Conservation (phyloP, 2,329 filamentous ascomycete genomes). For the Colletotrichum phormii region DNA sequence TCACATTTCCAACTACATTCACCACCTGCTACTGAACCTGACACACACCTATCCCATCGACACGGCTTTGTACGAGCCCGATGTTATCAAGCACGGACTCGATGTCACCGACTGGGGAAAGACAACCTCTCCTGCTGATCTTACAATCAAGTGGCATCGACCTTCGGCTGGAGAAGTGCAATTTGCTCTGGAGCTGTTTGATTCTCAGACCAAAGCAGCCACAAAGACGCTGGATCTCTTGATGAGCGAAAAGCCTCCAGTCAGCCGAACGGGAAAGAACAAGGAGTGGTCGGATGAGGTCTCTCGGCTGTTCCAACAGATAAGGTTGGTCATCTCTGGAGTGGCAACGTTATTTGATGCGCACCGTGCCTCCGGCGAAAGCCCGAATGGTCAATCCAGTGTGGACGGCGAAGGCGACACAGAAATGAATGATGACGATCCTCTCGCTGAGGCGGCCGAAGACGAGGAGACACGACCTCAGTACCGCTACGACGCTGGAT, state of each 20-base stretch:
- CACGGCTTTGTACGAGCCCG: conserved; percentile 87
- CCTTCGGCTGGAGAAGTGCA: conserved; percentile 83
- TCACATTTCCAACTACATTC: conserved; percentile 96
- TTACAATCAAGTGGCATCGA: conserved; percentile 92
- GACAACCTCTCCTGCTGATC: conserved; percentile 76
- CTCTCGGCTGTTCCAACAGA: conserved; percentile 86
- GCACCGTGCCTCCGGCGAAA: conserved; percentile 71
- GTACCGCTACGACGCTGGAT: conserved; percentile 90
- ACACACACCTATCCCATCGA: conserved; percentile 96
- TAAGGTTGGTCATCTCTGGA: conserved; percentile 90
- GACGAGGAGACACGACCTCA: conserved; percentile 87
- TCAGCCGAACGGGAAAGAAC: conserved; percentile 93
- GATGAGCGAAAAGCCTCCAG: conserved; percentile 82
- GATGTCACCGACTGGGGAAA: conserved; percentile 87
- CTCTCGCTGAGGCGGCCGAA: conserved; percentile 73
- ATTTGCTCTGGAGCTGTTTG: conserved; percentile 91
- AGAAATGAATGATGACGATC: conserved; percentile 58
- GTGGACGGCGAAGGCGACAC: conserved; percentile 63
- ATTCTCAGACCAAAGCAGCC: conserved; percentile 83
- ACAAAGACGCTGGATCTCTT: conserved; percentile 80
- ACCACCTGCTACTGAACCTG: conserved; percentile 93
- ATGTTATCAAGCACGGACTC: conserved; percentile 76
- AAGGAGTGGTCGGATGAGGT: conserved; percentile 99
- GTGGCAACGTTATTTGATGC: conserved; percentile 92
- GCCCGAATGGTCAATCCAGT: conserved; percentile 45